Evolutionary conservation across 768 basidiomycete species (phyloP).

Genomic region (Neoboletus subvelutipes): DNA sequence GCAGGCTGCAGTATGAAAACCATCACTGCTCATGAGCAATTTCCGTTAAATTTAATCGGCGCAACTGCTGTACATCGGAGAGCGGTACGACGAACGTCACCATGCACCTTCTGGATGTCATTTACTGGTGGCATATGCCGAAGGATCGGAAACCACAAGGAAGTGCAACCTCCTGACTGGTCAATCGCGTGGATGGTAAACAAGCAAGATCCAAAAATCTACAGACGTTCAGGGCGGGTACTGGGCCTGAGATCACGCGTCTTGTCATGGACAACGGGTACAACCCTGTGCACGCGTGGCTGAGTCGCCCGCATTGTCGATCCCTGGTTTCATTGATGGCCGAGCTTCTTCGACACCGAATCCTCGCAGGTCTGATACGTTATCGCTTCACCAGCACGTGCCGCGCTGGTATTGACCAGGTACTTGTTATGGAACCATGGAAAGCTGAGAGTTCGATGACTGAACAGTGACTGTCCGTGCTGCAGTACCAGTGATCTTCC

Average conservation of each 20-base stretch:
- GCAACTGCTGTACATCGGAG: conserved; percentile 15
- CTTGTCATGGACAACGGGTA: neutral
- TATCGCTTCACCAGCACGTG: conserved; percentile 19
- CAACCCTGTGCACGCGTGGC: conserved; percentile 3
- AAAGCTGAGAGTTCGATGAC: neutral
- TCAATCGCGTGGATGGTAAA: conserved; percentile 1
- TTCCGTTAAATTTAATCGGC: conserved; percentile 27
- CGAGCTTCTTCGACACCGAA: neutral
- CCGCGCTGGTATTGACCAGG: neutral
- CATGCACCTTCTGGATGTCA: conserved; percentile 6
- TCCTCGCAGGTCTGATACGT: conserved; percentile 12
- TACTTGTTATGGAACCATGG: neutral
- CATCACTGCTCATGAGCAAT: conserved; percentile 18
- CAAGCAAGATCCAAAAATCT: neutral
- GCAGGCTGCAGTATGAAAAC: conserved; percentile 12
- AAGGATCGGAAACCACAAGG: conserved; percentile 2
- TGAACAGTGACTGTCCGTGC: neutral
- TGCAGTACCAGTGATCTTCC: neutral
- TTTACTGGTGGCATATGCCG: neutral
- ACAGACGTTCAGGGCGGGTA: neutral
- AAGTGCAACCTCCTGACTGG: neutral
- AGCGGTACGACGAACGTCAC: conserved; percentile 10
- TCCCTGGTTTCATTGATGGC: conserved; percentile 13
- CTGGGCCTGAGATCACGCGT: conserved; percentile 5
- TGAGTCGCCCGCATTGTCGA: conserved; percentile 8